Evolutionary conservation across 768 basidiomycete species (phyloP).

Genomic region (Suillus subaureus): DNA sequence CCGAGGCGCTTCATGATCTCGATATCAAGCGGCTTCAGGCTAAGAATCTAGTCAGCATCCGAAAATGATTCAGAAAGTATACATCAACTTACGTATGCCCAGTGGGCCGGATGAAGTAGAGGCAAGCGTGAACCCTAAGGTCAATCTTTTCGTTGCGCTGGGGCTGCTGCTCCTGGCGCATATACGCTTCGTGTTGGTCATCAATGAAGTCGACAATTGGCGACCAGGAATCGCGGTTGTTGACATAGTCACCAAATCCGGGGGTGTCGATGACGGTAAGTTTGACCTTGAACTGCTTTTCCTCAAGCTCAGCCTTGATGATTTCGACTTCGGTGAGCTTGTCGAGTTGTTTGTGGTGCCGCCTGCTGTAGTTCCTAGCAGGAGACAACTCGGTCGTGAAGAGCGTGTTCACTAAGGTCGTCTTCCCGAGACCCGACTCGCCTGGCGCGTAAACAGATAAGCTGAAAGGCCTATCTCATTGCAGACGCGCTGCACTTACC

Average conservation of each 20-base stretch:
- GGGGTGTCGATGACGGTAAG: slow-evolving; percentile 98
- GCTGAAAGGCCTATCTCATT: not conserved
- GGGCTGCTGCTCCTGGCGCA: slow-evolving; percentile 99
- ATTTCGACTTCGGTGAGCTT: slow-evolving; percentile 99
- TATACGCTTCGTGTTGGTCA: slow-evolving; percentile 93
- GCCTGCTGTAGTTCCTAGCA: slow-evolving; percentile 84
- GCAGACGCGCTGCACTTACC: slow-evolving; percentile 48
- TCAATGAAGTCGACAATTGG: slow-evolving; percentile 99
- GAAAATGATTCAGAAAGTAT: not conserved
- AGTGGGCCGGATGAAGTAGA: slow-evolving; percentile 96
- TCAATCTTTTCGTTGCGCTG: slow-evolving; percentile 93
- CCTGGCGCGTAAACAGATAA: slow-evolving; percentile 47
- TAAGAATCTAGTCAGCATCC: slow-evolving; percentile 12
- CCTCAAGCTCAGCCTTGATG: slow-evolving; percentile 99
- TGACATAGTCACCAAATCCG: slow-evolving; percentile 99
- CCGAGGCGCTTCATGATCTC: slow-evolving; percentile 99
- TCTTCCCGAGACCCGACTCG: slow-evolving; percentile 97
- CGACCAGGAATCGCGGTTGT: slow-evolving; percentile 98
- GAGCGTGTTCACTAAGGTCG: slow-evolving; percentile 97
- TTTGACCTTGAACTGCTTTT: slow-evolving; percentile 99
- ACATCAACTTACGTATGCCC: slow-evolving; percentile 83
- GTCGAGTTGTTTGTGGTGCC: slow-evolving; percentile 96
- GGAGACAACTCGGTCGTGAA: slow-evolving; percentile 97
- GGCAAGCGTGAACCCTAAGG: slow-evolving; percentile 92
- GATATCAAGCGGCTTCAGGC: slow-evolving; percentile 95